Percentiles rank a stretch among this genome's conserved stretches.
Evolutionary conservation across 768 basidiomycete species (phyloP).

Genomic region (Lactarius hengduanensis): DNA sequence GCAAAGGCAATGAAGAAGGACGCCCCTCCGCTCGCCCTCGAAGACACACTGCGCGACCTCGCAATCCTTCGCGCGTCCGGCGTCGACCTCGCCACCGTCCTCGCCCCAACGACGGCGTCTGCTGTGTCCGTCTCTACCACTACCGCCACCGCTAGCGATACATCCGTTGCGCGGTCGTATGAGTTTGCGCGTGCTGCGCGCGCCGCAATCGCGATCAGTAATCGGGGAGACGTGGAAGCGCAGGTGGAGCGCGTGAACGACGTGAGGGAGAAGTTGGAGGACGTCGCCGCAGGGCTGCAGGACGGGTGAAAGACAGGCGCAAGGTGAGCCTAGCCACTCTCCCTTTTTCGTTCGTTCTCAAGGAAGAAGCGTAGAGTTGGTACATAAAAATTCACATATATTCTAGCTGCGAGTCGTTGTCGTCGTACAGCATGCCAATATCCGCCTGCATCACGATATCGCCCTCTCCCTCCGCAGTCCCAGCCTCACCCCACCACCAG

Average conservation of each 20-base stretch:
- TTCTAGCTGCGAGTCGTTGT: background rate
- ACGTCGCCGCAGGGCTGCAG: slow-evolving; percentile 40
- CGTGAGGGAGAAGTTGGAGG: slow-evolving; percentile 54
- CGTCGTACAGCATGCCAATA: background rate
- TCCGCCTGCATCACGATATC: slow-evolving; percentile 6
- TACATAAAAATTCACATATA: background rate
- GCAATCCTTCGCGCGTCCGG: slow-evolving; percentile 65
- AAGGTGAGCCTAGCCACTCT: background rate
- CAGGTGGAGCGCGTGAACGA: slow-evolving; percentile 57
- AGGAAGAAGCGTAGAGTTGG: no score
- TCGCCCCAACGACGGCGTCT: slow-evolving; percentile 23
- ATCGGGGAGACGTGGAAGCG: slow-evolving; percentile 51
- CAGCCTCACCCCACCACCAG: background rate
- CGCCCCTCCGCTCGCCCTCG: slow-evolving; percentile 50
- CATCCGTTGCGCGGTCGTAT: slow-evolving; percentile 51
- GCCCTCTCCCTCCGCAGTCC: background rate
- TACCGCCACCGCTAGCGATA: slow-evolving; percentile 31
- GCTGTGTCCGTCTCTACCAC: background rate
- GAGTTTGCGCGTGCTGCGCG: slow-evolving; percentile 60
- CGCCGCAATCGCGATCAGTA: slow-evolving; percentile 52
- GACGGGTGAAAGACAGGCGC: background rate
- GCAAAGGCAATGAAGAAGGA: background rate
- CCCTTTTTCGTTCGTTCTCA: background rate
- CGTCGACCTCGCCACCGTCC: slow-evolving; percentile 39
- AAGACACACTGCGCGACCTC: slow-evolving; percentile 66